These are phyloP conservation scores for Coleophoma eucalyptorum DNA, from an alignment of 2,329 filamentous ascomycete genomes.

Conservation along the genomic window DNA sequence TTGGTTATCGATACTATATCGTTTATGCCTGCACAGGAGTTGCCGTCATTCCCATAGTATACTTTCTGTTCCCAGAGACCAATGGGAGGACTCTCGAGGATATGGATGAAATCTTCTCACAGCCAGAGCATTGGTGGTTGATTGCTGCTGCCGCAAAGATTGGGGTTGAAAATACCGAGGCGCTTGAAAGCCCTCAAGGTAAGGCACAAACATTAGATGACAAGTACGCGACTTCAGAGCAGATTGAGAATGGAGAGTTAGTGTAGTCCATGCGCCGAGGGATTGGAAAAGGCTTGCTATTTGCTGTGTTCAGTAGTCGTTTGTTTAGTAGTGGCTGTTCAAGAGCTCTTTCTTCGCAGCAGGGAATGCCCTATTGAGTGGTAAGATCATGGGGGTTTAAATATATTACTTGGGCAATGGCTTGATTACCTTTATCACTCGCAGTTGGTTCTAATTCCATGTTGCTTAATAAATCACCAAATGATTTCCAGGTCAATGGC, in stretches of 20 bases:
- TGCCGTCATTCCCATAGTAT: slow-evolving; percentile 35
- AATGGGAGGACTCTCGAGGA: slow-evolving; percentile 71
- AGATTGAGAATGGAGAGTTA: neutral
- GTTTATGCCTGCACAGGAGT: slow-evolving; percentile 6
- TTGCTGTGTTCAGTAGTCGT: neutral
- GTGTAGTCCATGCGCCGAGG: neutral
- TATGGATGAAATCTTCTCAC: slow-evolving; percentile 46
- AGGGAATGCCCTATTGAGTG: too few species aligned
- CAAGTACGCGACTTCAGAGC: neutral
- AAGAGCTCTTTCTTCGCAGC: too few species aligned
- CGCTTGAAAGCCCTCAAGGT: too few species aligned
- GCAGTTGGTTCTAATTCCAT: too few species aligned
- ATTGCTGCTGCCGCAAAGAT: neutral
- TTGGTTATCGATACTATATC: slow-evolving; percentile 8
- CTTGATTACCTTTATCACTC: too few species aligned
- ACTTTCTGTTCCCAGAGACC: slow-evolving; percentile 72
- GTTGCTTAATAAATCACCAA: too few species aligned
- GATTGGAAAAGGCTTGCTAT: neutral
- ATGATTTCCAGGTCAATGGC: too few species aligned
- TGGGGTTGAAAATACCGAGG: too few species aligned
- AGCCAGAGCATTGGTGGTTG: slow-evolving; percentile 4
- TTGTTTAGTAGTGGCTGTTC: too few species aligned
- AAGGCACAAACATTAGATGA: neutral
- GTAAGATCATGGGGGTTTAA: too few species aligned
- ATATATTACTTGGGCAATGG: too few species aligned